A percentile compares a stretch with the other conserved stretches of the same genome.
Evolutionary conservation across 345 rosid species (phyloP).

Genomic region (Acer saccharum): DNA sequence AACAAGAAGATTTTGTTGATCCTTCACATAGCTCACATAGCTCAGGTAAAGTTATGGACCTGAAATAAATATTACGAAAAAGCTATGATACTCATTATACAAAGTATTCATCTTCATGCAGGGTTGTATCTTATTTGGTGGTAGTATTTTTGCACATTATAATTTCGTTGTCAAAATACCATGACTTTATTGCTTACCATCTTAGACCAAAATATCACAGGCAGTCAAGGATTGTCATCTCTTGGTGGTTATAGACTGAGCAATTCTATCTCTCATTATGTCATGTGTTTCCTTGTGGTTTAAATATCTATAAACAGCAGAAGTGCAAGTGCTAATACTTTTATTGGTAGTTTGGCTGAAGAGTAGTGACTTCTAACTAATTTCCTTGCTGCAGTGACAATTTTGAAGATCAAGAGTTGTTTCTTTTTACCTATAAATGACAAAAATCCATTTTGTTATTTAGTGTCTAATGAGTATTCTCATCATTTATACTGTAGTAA

Average conservation of each 20-base stretch:
- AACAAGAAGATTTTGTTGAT: constrained; percentile 33
- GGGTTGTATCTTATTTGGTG: neutral
- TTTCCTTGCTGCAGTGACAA: neutral
- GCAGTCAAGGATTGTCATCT: neutral
- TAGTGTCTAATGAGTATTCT: no score
- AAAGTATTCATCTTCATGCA: neutral
- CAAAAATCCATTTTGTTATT: no score
- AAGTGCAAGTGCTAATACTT: neutral
- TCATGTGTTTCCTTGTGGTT: neutral
- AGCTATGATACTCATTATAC: neutral
- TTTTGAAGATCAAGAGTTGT: neutral
- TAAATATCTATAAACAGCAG: neutral
- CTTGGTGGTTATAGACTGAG: neutral
- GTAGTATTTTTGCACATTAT: neutral
- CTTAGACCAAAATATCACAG: neutral
- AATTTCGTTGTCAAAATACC: neutral
- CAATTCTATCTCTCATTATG: neutral
- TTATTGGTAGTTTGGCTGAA: neutral
- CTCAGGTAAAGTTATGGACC: constrained; percentile 39
- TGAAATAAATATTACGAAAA: neutral
- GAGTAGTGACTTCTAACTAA: neutral
- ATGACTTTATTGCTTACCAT: neutral
- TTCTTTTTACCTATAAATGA: no score
- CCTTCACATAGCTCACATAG: constrained; percentile 52
- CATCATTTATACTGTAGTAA: no score